These are phyloP conservation scores for Colletotrichum shisoi DNA, from an alignment of 2,329 filamentous ascomycete species.

Conservation along the genomic window DNA sequence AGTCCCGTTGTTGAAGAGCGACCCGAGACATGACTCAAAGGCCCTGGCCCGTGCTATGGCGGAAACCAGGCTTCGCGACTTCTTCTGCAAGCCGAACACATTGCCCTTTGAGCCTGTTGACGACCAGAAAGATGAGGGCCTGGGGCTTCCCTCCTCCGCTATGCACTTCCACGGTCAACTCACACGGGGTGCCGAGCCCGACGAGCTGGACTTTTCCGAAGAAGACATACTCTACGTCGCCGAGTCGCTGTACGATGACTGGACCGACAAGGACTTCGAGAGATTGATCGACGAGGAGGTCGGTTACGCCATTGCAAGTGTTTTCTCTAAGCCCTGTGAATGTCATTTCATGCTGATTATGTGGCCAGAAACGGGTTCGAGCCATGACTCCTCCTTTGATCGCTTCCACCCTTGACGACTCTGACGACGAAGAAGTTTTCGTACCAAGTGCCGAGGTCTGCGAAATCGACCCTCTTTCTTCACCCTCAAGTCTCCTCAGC, in stretches of 20 bases:
- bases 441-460: conserved; percentile 40
- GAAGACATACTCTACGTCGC: conserved; percentile 25
- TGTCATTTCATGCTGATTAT: conserved; percentile 24
- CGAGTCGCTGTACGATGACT: background rate
- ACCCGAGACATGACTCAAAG: conserved; percentile 25
- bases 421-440: conserved; percentile 38
- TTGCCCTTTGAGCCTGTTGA: conserved; percentile 36
- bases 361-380: conserved; percentile 7
- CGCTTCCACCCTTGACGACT: background rate
- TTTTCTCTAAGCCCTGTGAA: background rate
- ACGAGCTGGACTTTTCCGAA: conserved; percentile 24
- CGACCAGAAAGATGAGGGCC: conserved; percentile 31
- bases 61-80: conserved; percentile 11
- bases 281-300: conserved; percentile 19
- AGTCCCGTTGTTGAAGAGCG: conserved; percentile 27
- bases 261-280: background rate
- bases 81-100: conserved; percentile 20
- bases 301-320: background rate
- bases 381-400: conserved; percentile 19
- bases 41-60: background rate
- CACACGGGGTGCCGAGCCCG: conserved; percentile 10
- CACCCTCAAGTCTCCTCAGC: conserved; percentile 44
- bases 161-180: conserved; percentile 31
- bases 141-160: conserved; percentile 27
- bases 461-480: conserved; percentile 46